Evolutionary conservation across 2,329 filamentous ascomycete species (phyloP).

Genomic region (Botryosphaeria dothidea): DNA sequence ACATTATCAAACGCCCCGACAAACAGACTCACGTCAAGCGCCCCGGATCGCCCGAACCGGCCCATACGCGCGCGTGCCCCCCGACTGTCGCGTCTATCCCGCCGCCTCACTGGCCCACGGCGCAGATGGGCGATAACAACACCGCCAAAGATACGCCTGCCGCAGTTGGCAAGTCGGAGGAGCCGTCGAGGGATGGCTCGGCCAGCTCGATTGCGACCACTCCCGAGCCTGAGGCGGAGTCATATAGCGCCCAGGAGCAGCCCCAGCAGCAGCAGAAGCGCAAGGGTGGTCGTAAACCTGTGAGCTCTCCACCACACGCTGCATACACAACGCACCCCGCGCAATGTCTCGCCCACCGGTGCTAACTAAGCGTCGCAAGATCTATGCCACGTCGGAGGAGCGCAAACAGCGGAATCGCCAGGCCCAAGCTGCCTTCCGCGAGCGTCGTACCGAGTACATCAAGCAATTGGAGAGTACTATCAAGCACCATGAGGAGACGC

Average conservation of each 20-base stretch:
- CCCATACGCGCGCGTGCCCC: slow-evolving; percentile 37
- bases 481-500: slow-evolving; percentile 91
- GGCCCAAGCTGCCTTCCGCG: slow-evolving; percentile 94
- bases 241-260: slow-evolving; percentile 45
- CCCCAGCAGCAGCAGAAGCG: slow-evolving; percentile 71
- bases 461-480: slow-evolving; percentile 98
- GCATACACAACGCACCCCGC: slow-evolving; percentile 26
- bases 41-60: slow-evolving; percentile 20
- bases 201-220: slow-evolving; percentile 52
- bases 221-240: slow-evolving; percentile 46
- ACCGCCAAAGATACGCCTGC: slow-evolving; percentile 45
- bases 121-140: slow-evolving; percentile 49
- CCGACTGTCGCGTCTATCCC: slow-evolving; percentile 35
- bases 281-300: slow-evolving; percentile 96
- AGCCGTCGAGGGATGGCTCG: slow-evolving; percentile 43
- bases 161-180: slow-evolving; percentile 42
- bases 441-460: slow-evolving; percentile 97
- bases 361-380: slow-evolving; percentile 58
- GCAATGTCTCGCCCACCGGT: slow-evolving; percentile 39
- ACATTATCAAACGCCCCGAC: slow-evolving; percentile 43
- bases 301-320: slow-evolving; percentile 52
- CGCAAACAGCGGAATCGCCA: slow-evolving; percentile 96
- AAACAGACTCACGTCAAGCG: slow-evolving; percentile 29
- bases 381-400: slow-evolving; percentile 98
- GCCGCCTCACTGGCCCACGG: slow-evolving; percentile 30